phyloP scores from a whole-genome alignment of 805 yeast species.

The Kuraishia ogatae region DNA sequence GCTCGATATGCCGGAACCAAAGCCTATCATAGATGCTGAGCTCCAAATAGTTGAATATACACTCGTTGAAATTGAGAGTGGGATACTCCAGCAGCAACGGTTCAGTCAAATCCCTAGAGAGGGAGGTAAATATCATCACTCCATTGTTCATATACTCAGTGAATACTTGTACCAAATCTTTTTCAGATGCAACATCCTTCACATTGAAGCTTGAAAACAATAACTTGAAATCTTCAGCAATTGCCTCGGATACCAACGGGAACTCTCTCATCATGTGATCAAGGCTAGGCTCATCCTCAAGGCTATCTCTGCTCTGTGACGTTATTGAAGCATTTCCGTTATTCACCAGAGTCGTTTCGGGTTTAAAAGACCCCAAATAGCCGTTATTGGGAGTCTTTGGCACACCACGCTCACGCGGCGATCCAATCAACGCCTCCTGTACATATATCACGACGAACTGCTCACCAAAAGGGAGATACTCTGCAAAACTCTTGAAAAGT shows the following conservation, averaged over 20 bases:
- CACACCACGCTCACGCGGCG: slow-evolving; percentile 15
- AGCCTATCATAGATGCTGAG: slow-evolving; percentile 54
- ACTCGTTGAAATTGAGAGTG: slow-evolving; percentile 35
- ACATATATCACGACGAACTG: slow-evolving; percentile 49
- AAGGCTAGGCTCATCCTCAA: slow-evolving; percentile 15
- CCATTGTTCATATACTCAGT: slow-evolving; percentile 21
- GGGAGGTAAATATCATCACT: slow-evolving; percentile 22
- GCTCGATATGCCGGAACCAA: slow-evolving; percentile 39
- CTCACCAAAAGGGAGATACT: slow-evolving; percentile 49
- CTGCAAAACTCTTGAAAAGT: slow-evolving; percentile 46
- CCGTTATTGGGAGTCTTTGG: neutral
- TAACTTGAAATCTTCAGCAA: slow-evolving; percentile 29
- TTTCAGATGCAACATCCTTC: slow-evolving; percentile 16
- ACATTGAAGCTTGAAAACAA: slow-evolving; percentile 30
- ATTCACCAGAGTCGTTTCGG: neutral
- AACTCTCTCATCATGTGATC: slow-evolving; percentile 29
- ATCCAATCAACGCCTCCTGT: slow-evolving; percentile 46
- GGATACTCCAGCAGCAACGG: slow-evolving; percentile 21
- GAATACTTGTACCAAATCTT: slow-evolving; percentile 20
- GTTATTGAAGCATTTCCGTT: neutral
- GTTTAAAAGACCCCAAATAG: neutral
- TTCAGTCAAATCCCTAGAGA: slow-evolving; percentile 19
- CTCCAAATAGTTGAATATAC: slow-evolving; percentile 68
- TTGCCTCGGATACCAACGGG: slow-evolving; percentile 27
- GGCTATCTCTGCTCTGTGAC: neutral